Conservation (phyloP, 2,329 filamentous ascomycete species). For the Coniochaeta sp. region DNA sequence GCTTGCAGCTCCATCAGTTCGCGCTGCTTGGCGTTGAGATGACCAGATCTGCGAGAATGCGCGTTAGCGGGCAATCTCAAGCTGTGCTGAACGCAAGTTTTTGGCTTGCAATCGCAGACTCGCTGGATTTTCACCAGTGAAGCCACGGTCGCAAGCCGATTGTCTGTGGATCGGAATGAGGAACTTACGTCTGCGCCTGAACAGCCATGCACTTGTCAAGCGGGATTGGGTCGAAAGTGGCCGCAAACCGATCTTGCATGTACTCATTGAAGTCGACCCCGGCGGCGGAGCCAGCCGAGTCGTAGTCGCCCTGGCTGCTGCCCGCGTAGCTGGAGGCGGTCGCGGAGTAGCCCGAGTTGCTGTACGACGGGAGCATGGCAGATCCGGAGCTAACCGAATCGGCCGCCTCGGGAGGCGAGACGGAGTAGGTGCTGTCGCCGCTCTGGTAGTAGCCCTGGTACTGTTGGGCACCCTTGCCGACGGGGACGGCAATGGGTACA, state of each 20-base stretch:
- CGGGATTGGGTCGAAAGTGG: constrained; percentile 70
- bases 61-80: constrained; percentile 2
- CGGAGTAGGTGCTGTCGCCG: constrained; percentile 55
- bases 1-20: constrained; percentile 87
- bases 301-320: constrained; percentile 63
- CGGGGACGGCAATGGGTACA: constrained; percentile 53
- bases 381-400: constrained; percentile 61
- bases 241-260: constrained; percentile 81
- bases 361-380: constrained; percentile 42
- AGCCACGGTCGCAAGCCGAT: background rate
- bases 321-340: constrained; percentile 59
- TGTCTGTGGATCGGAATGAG: background rate
- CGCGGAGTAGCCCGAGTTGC: constrained; percentile 41
- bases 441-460: constrained; percentile 39
- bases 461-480: constrained; percentile 54
- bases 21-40: constrained; percentile 89
- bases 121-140: background rate
- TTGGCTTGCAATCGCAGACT: background rate
- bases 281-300: constrained; percentile 53
- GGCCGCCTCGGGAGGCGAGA: constrained; percentile 66
- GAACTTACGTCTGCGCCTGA: constrained; percentile 81
- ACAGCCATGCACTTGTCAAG: constrained; percentile 67
- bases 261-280: constrained; percentile 88
- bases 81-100: background rate
- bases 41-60: constrained; percentile 64